phyloP scores from a whole-genome alignment of 257 asterid species.

The Solanum ossicruentum region DNA sequence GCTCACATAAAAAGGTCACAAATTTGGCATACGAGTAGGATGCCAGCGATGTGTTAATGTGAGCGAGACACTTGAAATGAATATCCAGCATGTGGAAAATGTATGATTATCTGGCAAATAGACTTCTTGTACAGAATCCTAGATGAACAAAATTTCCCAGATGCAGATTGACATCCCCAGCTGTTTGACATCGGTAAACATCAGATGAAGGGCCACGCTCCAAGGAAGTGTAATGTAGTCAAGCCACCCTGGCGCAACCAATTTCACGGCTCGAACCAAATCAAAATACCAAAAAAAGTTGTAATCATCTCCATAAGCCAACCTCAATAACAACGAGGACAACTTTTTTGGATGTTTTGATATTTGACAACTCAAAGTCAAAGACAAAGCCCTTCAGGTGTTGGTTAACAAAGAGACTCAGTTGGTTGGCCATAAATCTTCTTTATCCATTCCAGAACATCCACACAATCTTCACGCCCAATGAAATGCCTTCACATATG shows the following conservation, averaged over 20 bases:
- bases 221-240: not conserved
- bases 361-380: not conserved
- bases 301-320: not conserved
- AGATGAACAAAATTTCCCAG: not conserved
- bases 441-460: conserved; percentile 66
- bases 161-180: not conserved
- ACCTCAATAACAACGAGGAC: not conserved
- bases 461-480: conserved; percentile 42
- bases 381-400: not conserved
- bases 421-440: conserved; percentile 25
- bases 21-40: not conserved
- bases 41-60: not conserved
- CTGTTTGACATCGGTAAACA: not conserved
- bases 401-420: conserved; percentile 1
- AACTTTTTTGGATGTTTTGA: not conserved
- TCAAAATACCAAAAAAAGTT: not conserved
- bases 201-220: not conserved
- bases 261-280: not conserved
- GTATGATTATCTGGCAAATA: not conserved
- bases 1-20: not conserved
- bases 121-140: not conserved
- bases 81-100: not conserved
- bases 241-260: not conserved
- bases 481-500: conserved; percentile 49
- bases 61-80: not conserved